Evolutionary conservation across 2,329 filamentous ascomycete species (phyloP).

Genomic region (Epicoccum sorghinum): DNA sequence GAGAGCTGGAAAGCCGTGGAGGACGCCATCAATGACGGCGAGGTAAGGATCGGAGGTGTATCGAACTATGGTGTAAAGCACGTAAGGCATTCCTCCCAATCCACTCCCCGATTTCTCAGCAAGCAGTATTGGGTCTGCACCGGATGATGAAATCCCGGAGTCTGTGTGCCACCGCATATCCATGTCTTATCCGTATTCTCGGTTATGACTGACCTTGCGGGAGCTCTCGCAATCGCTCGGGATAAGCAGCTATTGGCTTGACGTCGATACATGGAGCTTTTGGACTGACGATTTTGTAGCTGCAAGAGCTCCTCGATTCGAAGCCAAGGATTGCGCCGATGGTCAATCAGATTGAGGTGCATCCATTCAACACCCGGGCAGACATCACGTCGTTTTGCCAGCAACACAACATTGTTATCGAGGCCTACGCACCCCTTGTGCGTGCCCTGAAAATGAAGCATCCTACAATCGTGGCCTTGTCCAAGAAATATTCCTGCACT

Average conservation of each 20-base stretch:
- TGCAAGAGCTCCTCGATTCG: constrained; percentile 71
- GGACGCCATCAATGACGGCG: constrained; percentile 74
- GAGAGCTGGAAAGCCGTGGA: constrained; percentile 79
- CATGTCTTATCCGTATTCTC: not conserved
- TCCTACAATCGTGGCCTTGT: constrained; percentile 64
- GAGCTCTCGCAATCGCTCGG: constrained; percentile 7
- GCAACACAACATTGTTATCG: constrained; percentile 70
- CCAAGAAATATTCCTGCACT: constrained; percentile 72
- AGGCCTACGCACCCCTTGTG: constrained; percentile 81
- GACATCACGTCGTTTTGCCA: constrained; percentile 71
- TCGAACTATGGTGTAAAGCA: constrained; percentile 80
- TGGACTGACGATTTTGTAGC: constrained; percentile 49
- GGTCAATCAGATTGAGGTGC: constrained; percentile 80
- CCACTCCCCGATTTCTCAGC: not conserved
- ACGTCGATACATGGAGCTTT: not conserved
- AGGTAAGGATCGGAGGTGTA: constrained; percentile 74
- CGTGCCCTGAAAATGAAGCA: constrained; percentile 73
- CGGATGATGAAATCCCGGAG: constrained; percentile 10
- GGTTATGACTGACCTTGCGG: not conserved
- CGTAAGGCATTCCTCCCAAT: constrained; percentile 52
- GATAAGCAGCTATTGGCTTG: constrained; percentile 8
- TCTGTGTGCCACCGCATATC: constrained; percentile 11
- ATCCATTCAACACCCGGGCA: constrained; percentile 78
- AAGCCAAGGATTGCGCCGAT: constrained; percentile 68
- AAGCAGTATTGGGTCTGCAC: constrained; percentile 5